Conservation (phyloP, 2,329 filamentous ascomycete species). For the Trichoderma arundinaceum region DNA sequence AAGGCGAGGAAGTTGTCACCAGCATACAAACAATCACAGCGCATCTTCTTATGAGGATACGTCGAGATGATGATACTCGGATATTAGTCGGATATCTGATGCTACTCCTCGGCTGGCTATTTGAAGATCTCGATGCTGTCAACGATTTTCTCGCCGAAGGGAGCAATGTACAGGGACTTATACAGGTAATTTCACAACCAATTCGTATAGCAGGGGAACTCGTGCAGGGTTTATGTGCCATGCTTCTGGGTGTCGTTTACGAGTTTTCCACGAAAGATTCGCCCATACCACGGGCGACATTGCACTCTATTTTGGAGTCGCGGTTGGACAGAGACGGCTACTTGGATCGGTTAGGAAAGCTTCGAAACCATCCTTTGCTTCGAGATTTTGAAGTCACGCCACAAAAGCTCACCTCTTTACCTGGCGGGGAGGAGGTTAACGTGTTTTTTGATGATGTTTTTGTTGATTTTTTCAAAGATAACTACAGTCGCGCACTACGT, state of each 20-base stretch:
- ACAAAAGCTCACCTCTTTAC: conserved; percentile 64
- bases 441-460: conserved; percentile 87
- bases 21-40: conserved; percentile 87
- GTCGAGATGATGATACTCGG: conserved; percentile 76
- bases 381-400: conserved; percentile 89
- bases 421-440: conserved; percentile 65
- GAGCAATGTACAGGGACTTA: conserved; percentile 85
- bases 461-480: conserved; percentile 94
- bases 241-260: conserved; percentile 86
- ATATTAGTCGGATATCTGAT: conserved; percentile 86
- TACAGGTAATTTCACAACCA: conserved; percentile 72
- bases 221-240: conserved; percentile 80
- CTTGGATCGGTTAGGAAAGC: conserved; percentile 76
- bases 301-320: conserved; percentile 78
- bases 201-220: conserved; percentile 64
- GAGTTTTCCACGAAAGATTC: conserved; percentile 99
- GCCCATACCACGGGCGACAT: conserved; percentile 78
- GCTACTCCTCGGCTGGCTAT: conserved; percentile 87
- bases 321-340: conserved; percentile 87
- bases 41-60: conserved; percentile 81
- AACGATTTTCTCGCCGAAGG: conserved; percentile 93
- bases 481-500: conserved; percentile 82
- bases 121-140: conserved; percentile 87
- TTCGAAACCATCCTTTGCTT: conserved; percentile 78
- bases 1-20: conserved; percentile 92